Percentiles rank a stretch among this genome's conserved stretches.
phyloP scores from a whole-genome alignment of 1,139 yeast species.

The Hemisphaericaspora xylofermentans region DNA sequence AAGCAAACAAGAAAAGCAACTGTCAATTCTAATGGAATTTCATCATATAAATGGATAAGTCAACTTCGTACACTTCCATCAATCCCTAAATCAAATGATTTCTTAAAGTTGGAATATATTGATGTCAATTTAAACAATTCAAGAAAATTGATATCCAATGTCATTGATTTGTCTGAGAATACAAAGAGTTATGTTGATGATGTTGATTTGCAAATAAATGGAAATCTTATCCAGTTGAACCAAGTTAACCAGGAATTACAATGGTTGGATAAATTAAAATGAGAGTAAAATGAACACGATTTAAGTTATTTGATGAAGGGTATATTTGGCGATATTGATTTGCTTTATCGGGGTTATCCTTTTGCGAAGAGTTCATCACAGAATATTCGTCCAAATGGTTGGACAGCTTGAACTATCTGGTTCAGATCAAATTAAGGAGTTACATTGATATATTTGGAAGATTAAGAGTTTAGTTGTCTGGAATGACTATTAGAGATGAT shows the following conservation, averaged over 20 bases:
- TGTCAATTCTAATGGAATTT: background rate
- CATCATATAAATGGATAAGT: slow-evolving; percentile 30
- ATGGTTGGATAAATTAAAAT: slow-evolving; percentile 23
- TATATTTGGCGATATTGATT: no score
- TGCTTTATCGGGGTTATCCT: no score
- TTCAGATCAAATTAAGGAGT: no score
- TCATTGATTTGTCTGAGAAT: slow-evolving; percentile 25
- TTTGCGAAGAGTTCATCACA: no score
- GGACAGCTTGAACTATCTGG: no score
- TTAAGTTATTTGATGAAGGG: no score
- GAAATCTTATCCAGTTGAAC: slow-evolving; percentile 27
- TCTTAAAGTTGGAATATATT: slow-evolving; percentile 43
- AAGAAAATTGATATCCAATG: slow-evolving; percentile 36
- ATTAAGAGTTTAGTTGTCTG: no score
- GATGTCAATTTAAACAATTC: slow-evolving; percentile 47
- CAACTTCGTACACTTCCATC: slow-evolving; percentile 42
- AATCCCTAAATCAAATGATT: slow-evolving; percentile 36
- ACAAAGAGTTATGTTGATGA: slow-evolving; percentile 21
- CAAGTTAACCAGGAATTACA: slow-evolving; percentile 26
- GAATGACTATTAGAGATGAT: no score
- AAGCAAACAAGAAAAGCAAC: background rate
- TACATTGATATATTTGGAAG: no score
- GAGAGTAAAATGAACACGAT: no score
- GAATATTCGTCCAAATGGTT: no score
- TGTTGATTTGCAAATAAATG: slow-evolving; percentile 26